A percentile compares a stretch with the other conserved stretches of the same genome.
Conservation (phyloP, 306 rosid genomes). For the Comarum palustre region DNA sequence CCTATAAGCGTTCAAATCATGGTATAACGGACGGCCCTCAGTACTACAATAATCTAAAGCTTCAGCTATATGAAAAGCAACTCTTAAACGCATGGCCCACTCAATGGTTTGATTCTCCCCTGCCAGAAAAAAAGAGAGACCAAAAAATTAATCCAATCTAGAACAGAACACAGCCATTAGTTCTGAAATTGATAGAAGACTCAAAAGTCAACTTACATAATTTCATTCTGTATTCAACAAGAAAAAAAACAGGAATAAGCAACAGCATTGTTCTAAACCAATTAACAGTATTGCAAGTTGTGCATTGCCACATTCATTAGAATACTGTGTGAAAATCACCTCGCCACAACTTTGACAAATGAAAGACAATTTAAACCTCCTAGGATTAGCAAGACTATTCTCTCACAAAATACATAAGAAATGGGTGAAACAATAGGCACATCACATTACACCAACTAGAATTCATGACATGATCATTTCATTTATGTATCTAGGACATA, state of each 20-base stretch:
- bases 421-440: background rate
- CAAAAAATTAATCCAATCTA: constrained; percentile 17
- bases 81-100: constrained; percentile 98
- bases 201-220: background rate
- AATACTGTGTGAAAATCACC: background rate
- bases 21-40: constrained; percentile 78
- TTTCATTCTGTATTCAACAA: background rate
- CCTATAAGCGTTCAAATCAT: constrained; percentile 93
- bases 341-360: background rate
- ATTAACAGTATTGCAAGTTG: background rate
- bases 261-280: background rate
- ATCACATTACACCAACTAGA: background rate
- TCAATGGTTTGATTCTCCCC: constrained; percentile 98
- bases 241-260: background rate
- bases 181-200: constrained; percentile 13
- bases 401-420: background rate
- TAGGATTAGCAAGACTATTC: background rate
- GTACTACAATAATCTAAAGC: constrained; percentile 86
- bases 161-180: constrained; percentile 10
- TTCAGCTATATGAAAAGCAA: constrained; percentile 75
- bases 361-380: background rate
- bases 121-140: constrained; percentile 31
- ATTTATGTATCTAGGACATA: background rate
- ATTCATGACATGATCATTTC: background rate
- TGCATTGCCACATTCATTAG: background rate